Evolutionary conservation across 352 stramenopile species (phyloP).

Genomic region (Globisporangium lucens): DNA sequence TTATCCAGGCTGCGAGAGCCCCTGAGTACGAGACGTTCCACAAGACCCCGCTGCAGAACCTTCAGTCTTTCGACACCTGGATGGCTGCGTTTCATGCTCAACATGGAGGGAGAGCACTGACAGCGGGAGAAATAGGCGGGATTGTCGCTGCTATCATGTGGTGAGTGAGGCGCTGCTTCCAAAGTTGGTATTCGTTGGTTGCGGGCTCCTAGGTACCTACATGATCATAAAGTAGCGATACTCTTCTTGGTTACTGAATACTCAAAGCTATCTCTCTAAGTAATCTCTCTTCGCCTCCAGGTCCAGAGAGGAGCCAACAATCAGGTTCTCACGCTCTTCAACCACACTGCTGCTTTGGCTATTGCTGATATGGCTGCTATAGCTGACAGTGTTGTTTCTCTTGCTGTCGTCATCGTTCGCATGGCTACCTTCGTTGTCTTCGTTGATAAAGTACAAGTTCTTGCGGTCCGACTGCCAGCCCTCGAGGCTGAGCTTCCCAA

Average conservation of each 20-base stretch:
- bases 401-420: not conserved
- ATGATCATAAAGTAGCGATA: not conserved
- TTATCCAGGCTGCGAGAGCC: not conserved
- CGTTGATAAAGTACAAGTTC: conserved; percentile 10
- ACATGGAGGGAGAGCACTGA: not conserved
- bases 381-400: not conserved
- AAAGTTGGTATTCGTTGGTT: not conserved
- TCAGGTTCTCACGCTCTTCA: not conserved
- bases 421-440: not conserved
- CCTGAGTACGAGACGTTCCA: not conserved
- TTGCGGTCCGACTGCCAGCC: conserved; percentile 43
- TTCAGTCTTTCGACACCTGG: not conserved
- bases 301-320: not conserved
- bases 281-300: not conserved
- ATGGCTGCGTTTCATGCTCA: not conserved
- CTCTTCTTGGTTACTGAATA: not conserved
- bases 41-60: not conserved
- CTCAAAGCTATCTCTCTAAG: not conserved
- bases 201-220: not conserved
- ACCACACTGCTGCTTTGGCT: not conserved
- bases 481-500: conserved; percentile 34
- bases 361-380: not conserved
- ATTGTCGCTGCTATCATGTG: not conserved
- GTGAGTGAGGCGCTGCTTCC: not conserved
- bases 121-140: not conserved